Evolutionary conservation across 2,329 filamentous ascomycete species (phyloP).

Genomic region (Curvularia spicifera): DNA sequence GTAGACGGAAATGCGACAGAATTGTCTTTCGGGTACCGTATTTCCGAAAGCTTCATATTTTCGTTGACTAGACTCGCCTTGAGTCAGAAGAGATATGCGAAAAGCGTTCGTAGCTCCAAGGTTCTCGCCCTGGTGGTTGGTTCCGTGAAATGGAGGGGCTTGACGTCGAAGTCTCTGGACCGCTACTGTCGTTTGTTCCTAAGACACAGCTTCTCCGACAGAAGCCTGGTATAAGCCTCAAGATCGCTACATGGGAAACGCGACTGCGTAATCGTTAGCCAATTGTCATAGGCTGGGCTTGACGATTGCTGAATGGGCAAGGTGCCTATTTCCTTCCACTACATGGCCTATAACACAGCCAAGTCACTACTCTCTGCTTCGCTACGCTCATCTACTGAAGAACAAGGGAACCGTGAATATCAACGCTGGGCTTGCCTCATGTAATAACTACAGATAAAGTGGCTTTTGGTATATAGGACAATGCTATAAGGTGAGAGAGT

Average conservation of each 20-base stretch:
- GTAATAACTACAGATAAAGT: not conserved
- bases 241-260: not conserved
- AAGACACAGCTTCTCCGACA: not conserved
- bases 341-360: not conserved
- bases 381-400: not conserved
- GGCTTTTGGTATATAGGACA: not conserved
- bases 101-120: not conserved
- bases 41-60: not conserved
- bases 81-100: not conserved
- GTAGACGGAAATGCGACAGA: not conserved
- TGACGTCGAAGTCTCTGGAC: not conserved
- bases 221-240: not conserved
- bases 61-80: not conserved
- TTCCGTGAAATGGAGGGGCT: not conserved
- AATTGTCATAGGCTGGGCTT: not conserved
- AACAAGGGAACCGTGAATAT: not conserved
- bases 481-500: not conserved
- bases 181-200: not conserved
- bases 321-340: not conserved
- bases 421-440: not conserved
- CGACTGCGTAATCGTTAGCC: not conserved
- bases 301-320: not conserved
- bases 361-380: not conserved
- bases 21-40: not conserved
- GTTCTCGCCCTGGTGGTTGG: not conserved